Percentiles rank a stretch among this genome's conserved stretches.
Evolutionary conservation across 768 basidiomycete species (phyloP).

Genomic region (Russula vinacea): DNA sequence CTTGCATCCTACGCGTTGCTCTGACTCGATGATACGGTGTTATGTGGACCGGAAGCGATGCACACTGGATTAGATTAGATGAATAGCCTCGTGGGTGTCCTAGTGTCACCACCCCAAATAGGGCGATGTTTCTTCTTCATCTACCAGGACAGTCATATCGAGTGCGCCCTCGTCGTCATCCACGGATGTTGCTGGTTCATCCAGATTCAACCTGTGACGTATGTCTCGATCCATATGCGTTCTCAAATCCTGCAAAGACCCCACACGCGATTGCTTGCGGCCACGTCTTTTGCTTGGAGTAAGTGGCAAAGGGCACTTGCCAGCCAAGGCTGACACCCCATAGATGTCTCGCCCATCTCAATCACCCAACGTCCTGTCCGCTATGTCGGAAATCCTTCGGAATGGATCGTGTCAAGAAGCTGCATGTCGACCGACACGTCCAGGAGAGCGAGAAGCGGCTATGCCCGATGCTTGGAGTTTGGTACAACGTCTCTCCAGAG

Average conservation of each 20-base stretch:
- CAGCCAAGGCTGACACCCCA: background rate
- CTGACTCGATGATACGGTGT: background rate
- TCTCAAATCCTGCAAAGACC: constrained; percentile 47
- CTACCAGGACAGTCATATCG: background rate
- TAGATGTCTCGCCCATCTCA: constrained; percentile 56
- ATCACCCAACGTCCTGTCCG: constrained; percentile 53
- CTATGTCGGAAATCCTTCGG: constrained; percentile 62
- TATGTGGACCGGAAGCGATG: background rate
- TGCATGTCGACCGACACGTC: constrained; percentile 53
- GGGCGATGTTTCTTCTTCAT: constrained; percentile 15
- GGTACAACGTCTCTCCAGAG: constrained; percentile 17
- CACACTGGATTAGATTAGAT: constrained; percentile 16
- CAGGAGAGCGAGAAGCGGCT: constrained; percentile 12
- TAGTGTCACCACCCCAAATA: constrained; percentile 26
- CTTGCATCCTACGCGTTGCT: constrained; percentile 6
- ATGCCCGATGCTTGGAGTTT: constrained; percentile 18
- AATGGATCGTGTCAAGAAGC: constrained; percentile 56
- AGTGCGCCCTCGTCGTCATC: background rate
- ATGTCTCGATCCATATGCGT: constrained; percentile 63
- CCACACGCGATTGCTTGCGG: constrained; percentile 76
- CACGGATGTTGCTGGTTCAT: constrained; percentile 57
- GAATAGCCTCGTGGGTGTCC: constrained; percentile 19
- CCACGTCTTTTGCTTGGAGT: constrained; percentile 71
- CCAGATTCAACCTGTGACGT: constrained; percentile 73
- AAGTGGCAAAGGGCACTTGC: constrained; percentile 34